A percentile compares a stretch with the other conserved stretches of the same genome.
Conservation (phyloP, 805 yeast species). For the Kregervanrija delftensis region DNA sequence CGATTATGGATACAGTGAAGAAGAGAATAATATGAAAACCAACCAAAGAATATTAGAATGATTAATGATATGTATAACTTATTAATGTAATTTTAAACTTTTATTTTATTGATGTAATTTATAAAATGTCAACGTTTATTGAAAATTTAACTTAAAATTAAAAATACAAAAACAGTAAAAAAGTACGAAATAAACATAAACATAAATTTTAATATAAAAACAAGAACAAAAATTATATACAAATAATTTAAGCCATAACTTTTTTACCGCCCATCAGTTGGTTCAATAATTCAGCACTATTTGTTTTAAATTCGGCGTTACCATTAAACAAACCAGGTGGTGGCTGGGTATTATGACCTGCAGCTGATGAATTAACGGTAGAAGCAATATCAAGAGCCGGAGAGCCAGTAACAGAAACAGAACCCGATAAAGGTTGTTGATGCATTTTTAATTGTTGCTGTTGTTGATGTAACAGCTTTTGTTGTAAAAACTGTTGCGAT, state of each 20-base stretch:
- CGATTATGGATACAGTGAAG: constrained; percentile 4
- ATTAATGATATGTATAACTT: too few species aligned
- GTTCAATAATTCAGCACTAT: constrained; percentile 63
- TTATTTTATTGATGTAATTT: too few species aligned
- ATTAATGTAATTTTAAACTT: too few species aligned
- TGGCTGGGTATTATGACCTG: constrained; percentile 48
- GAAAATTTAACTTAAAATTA: too few species aligned
- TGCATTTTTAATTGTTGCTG: constrained; percentile 23
- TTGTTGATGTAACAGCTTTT: constrained; percentile 14
- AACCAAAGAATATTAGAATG: too few species aligned
- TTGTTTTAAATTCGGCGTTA: constrained; percentile 9
- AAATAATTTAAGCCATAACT: constrained; percentile 12
- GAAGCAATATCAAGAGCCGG: background rate
- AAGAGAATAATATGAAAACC: background rate
- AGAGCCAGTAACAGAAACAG: constrained; percentile 25
- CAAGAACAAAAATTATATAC: too few species aligned
- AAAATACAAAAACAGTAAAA: too few species aligned
- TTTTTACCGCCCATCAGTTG: constrained; percentile 78
- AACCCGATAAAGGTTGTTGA: constrained; percentile 17
- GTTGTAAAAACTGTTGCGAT: constrained; percentile 6
- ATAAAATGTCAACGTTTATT: too few species aligned
- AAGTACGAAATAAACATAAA: too few species aligned
- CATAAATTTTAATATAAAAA: too few species aligned
- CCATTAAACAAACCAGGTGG: constrained; percentile 60
- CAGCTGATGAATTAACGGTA: too few species aligned